phyloP scores from a whole-genome alignment of 495 filamentous ascomycete genomes.

The Monascus purpureus region DNA sequence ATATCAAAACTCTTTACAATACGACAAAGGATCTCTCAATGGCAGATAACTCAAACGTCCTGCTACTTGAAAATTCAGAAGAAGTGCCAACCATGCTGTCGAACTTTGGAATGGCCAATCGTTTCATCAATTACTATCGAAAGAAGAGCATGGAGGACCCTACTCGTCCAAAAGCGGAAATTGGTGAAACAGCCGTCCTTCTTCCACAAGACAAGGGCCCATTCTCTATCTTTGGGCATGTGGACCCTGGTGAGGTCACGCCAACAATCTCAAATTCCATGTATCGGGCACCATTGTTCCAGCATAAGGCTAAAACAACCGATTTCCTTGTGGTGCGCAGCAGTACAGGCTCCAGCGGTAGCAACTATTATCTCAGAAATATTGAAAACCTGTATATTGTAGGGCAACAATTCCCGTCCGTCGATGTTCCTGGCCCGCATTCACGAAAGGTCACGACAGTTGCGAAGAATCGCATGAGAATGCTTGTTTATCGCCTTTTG shows the following conservation, averaged over 20 bases:
- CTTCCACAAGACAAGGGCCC: constrained; percentile 89
- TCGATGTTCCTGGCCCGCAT: constrained; percentile 85
- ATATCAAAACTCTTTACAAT: constrained; percentile 58
- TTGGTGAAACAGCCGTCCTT: constrained; percentile 77
- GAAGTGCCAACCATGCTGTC: constrained; percentile 83
- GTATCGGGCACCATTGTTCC: constrained; percentile 88
- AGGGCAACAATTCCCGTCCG: constrained; percentile 80
- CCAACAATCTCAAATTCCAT: constrained; percentile 89
- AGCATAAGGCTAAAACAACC: constrained; percentile 58
- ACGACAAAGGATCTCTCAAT: constrained; percentile 64
- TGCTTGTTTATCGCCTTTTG: constrained; percentile 79
- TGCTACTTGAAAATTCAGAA: constrained; percentile 91
- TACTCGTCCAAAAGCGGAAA: constrained; percentile 55
- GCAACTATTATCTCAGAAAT: constrained; percentile 65
- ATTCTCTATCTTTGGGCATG: constrained; percentile 86
- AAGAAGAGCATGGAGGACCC: constrained; percentile 69
- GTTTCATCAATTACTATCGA: constrained; percentile 91
- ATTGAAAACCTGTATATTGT: constrained; percentile 83
- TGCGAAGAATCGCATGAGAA: constrained; percentile 87
- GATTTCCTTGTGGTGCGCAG: constrained; percentile 83
- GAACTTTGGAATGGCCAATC: constrained; percentile 92
- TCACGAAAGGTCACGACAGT: constrained; percentile 90
- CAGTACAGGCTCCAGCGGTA: constrained; percentile 57
- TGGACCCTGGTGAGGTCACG: constrained; percentile 76
- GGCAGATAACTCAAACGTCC: constrained; percentile 71